Conservation (phyloP, 1,284 basidiomycete genomes). For the Sanghuangporus baumii region DNA sequence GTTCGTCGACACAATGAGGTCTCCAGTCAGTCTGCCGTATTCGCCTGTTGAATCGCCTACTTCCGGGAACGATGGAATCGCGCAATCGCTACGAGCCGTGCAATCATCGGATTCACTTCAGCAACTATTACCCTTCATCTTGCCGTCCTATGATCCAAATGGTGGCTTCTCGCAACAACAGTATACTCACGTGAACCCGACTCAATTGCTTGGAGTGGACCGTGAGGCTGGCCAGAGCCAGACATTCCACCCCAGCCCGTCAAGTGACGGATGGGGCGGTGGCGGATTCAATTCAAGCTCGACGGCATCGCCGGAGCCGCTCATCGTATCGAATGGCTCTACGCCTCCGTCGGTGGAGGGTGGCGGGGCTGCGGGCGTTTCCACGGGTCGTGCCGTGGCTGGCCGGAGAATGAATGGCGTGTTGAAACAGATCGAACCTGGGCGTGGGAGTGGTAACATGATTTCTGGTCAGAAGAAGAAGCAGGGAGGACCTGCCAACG, state of each 20-base stretch:
- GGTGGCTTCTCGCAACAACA: slow-evolving; percentile 38
- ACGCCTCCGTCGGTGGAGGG: slow-evolving; percentile 52
- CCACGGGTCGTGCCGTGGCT: slow-evolving; percentile 8
- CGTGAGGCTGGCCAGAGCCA: slow-evolving; percentile 39
- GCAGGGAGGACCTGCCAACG: slow-evolving; percentile 26
- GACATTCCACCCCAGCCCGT: slow-evolving; percentile 68
- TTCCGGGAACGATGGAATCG: slow-evolving; percentile 41
- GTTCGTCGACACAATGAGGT: slow-evolving; percentile 7
- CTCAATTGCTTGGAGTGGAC: slow-evolving; percentile 46
- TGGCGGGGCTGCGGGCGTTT: slow-evolving; percentile 1
- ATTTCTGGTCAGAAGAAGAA: slow-evolving; percentile 39
- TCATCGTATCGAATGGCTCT: slow-evolving; percentile 58
- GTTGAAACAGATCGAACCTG: slow-evolving; percentile 44
- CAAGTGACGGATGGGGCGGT: slow-evolving; percentile 68
- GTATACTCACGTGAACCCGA: slow-evolving; percentile 85
- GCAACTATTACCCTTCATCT: slow-evolving; percentile 42
- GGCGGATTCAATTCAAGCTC: slow-evolving; percentile 59
- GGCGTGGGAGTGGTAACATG: slow-evolving; percentile 8
- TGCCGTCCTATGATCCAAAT: slow-evolving; percentile 26
- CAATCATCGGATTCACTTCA: slow-evolving; percentile 53
- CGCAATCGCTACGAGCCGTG: slow-evolving; percentile 42
- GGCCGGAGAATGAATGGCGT: slow-evolving; percentile 51
- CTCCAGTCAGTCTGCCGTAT: slow-evolving; percentile 13
- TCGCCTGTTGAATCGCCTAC: slow-evolving; percentile 15
- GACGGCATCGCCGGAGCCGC: slow-evolving; percentile 73